phyloP scores from a whole-genome alignment of 129 eudicot species.

The Helianthus tuberosus region DNA sequence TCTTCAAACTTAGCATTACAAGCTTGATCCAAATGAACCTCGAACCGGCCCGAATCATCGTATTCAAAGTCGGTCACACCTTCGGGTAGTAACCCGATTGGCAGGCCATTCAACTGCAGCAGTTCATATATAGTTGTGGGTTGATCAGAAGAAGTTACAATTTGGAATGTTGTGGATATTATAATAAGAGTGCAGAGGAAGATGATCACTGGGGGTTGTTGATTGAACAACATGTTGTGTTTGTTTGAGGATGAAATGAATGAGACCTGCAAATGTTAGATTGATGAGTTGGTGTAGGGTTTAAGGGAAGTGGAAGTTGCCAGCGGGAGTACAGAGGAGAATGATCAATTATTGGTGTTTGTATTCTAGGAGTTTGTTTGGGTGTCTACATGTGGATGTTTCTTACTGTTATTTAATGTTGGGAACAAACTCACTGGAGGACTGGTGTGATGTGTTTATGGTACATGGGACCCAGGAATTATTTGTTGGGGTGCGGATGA shows the following conservation, averaged over 20 bases:
- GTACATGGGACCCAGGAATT: too few species aligned
- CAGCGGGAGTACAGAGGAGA: constrained; percentile 79
- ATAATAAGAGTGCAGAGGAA: constrained; percentile 22
- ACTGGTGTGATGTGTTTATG: too few species aligned
- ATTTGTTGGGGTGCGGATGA: too few species aligned
- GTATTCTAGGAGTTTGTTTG: constrained; percentile 37
- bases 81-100: constrained; percentile 76
- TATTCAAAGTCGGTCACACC: constrained; percentile 63
- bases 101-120: constrained; percentile 54
- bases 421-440: too few species aligned
- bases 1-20: constrained; percentile 87
- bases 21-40: constrained; percentile 68
- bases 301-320: constrained; percentile 41
- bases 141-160: background rate
- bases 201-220: background rate
- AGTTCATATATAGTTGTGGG: constrained; percentile 58
- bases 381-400: constrained; percentile 34
- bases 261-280: background rate
- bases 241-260: background rate
- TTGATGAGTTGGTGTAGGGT: constrained; percentile 33
- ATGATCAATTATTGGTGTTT: constrained; percentile 70
- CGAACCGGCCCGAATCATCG: constrained; percentile 58
- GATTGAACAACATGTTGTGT: constrained; percentile 39
- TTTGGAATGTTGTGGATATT: constrained; percentile 18
- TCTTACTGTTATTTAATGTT: background rate